Conservation (phyloP, 208 protist species). For the Strigomonas culicis region DNA sequence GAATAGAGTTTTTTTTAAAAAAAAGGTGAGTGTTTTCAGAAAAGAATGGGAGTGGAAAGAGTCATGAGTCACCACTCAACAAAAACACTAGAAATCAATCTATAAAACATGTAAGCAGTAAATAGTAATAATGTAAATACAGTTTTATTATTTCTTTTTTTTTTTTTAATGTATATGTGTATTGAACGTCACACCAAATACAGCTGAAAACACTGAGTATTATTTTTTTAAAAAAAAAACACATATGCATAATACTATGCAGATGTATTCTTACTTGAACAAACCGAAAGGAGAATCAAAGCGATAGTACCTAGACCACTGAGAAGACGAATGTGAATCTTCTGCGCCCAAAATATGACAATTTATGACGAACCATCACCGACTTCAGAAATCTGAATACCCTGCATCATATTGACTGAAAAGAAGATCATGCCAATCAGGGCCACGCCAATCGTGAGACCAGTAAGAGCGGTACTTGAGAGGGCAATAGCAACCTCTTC, state of each 20-base stretch:
- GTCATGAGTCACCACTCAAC: no score
- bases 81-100: background rate
- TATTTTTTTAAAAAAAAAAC: no score
- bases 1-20: no score
- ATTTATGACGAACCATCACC: background rate
- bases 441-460: slow-evolving; percentile 52
- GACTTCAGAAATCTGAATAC: slow-evolving; percentile 68
- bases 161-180: slow-evolving; percentile 7
- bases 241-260: no score
- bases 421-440: slow-evolving; percentile 64
- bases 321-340: background rate
- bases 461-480: slow-evolving; percentile 55
- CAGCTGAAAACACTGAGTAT: no score
- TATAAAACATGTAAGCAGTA: background rate
- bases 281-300: no score
- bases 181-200: no score
- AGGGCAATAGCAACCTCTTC: slow-evolving; percentile 49
- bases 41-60: background rate
- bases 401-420: slow-evolving; percentile 66
- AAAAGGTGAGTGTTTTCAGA: background rate
- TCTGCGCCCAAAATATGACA: background rate
- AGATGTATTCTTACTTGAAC: no score
- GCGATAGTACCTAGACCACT: no score
- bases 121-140: background rate
- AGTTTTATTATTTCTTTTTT: slow-evolving; percentile 4